phyloP scores from a whole-genome alignment of 768 basidiomycete genomes.

The Cubamyces sp. region DNA sequence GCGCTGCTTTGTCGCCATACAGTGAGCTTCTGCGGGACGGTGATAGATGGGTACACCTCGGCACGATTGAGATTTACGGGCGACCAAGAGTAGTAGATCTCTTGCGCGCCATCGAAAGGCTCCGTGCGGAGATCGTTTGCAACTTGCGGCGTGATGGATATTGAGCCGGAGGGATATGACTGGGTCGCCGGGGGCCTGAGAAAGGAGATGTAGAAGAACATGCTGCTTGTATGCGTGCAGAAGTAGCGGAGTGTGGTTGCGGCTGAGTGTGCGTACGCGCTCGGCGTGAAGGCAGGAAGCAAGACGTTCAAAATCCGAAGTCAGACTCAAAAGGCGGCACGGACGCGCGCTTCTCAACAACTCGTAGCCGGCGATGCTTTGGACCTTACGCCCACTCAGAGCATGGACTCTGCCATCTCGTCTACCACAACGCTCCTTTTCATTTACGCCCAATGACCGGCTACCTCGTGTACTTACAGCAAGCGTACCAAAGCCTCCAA shows the following conservation, averaged over 20 bases:
- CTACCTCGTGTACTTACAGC: constrained; percentile 16
- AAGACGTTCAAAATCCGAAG: constrained; percentile 10
- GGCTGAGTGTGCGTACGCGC: constrained; percentile 8
- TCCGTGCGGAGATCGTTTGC: constrained; percentile 92
- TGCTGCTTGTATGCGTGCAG: constrained; percentile 32
- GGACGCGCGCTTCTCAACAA: constrained; percentile 12
- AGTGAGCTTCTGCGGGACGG: constrained; percentile 65
- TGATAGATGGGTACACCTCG: constrained; percentile 32
- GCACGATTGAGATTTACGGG: constrained; percentile 15
- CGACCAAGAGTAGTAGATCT: constrained; percentile 75
- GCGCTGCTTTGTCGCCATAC: constrained; percentile 69
- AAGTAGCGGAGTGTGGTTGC: not conserved
- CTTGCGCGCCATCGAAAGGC: constrained; percentile 51
- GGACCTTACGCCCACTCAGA: constrained; percentile 30
- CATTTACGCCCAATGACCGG: constrained; percentile 23
- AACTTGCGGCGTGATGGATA: constrained; percentile 81
- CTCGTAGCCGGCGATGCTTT: constrained; percentile 28
- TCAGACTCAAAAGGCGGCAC: not conserved
- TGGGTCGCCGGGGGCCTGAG: constrained; percentile 80
- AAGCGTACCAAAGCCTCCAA: constrained; percentile 24
- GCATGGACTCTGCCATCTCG: constrained; percentile 24
- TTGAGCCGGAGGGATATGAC: constrained; percentile 42
- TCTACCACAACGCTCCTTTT: constrained; percentile 25
- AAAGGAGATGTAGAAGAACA: constrained; percentile 92
- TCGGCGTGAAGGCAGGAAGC: constrained; percentile 15